Evolutionary conservation across 2,329 filamentous ascomycete genomes (phyloP).

Genomic region (Diaporthe aspalathi): DNA sequence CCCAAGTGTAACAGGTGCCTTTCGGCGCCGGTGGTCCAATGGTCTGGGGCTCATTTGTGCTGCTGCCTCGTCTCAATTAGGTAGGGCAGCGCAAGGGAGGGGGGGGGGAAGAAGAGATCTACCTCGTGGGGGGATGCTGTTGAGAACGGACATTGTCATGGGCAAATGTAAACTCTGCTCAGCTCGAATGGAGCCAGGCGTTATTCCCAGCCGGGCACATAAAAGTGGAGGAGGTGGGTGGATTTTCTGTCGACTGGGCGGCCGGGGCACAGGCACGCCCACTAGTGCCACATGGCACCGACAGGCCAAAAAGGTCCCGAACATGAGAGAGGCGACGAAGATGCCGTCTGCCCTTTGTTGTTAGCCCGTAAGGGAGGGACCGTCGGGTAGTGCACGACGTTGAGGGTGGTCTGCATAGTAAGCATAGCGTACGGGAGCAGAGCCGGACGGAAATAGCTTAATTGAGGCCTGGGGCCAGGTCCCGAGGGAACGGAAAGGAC

Average conservation of each 20-base stretch:
- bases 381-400: slow-evolving; percentile 35
- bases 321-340: slow-evolving; percentile 7
- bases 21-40: slow-evolving; percentile 15
- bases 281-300: slow-evolving; percentile 24
- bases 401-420: neutral
- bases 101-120: neutral
- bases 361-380: neutral
- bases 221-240: neutral
- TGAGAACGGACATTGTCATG: neutral
- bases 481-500: slow-evolving; percentile 31
- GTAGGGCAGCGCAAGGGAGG: neutral
- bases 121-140: neutral
- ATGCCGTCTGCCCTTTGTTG: neutral
- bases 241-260: slow-evolving; percentile 22
- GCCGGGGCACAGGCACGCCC: slow-evolving; percentile 7
- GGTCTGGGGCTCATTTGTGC: slow-evolving; percentile 18
- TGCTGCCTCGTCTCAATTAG: slow-evolving; percentile 1
- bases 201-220: slow-evolving; percentile 10
- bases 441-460: slow-evolving; percentile 26
- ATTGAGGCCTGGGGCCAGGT: slow-evolving; percentile 28
- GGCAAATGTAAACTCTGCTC: neutral
- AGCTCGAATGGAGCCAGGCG: slow-evolving; percentile 23
- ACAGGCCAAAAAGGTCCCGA: slow-evolving; percentile 29
- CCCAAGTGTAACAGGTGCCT: slow-evolving; percentile 3
- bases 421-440: slow-evolving; percentile 10